Evolutionary conservation across 108 stramenopile genomes (phyloP), one percentile per base, ranked within the genome.

Genomic region (Aurantiochytrium sp.): DNA sequence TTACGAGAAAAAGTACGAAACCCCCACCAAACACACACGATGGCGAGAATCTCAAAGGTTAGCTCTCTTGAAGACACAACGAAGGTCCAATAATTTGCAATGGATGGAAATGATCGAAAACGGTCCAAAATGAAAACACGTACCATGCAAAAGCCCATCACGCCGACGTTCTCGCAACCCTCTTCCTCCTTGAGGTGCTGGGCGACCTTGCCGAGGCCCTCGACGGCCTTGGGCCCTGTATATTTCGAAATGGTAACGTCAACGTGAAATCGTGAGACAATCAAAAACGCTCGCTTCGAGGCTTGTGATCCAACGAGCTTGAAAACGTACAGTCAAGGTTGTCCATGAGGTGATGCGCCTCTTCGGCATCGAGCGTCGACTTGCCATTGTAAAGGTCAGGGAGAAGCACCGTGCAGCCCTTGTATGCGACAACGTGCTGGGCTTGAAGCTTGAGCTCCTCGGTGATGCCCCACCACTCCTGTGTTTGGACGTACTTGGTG

Each of bases 391-490:
- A 91, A 28, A 91, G 35, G 72, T 91, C 91, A 21, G 91, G 91
- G 4, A 91, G 53, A 44, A 88, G 44, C 21, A 57, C 72, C 42
- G 87, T 60, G 58, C 57, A 87, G 18, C 91, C 91, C 29, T 25
- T 60, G 25, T 44, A 23, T 55, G 90, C 89, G 5, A 45, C 49
- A 19, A 91, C 8, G 16, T 60, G 58, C 49, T 90, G 73, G 45
- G 89, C 90, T 58, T 90, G 89, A 14, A 19, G 72, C 69, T 91
- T 90, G 88, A 88, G 58, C 25, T 88, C 47, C 49, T 58, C 72
- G 19, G 87, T 91, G 57, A 91, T 49, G 58, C 91, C 91, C 91
- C 91, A 91, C 91, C 91, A 91, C 53, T 91, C 91, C 72, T 91
- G 91, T 16, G 29, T 6, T 28, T 28, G 28, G 28, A 28, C 28